Evolutionary conservation across 2,329 filamentous ascomycete species (phyloP), one percentile per base, ranked within the genome.

Genomic region (Nothopassalora personata): DNA sequence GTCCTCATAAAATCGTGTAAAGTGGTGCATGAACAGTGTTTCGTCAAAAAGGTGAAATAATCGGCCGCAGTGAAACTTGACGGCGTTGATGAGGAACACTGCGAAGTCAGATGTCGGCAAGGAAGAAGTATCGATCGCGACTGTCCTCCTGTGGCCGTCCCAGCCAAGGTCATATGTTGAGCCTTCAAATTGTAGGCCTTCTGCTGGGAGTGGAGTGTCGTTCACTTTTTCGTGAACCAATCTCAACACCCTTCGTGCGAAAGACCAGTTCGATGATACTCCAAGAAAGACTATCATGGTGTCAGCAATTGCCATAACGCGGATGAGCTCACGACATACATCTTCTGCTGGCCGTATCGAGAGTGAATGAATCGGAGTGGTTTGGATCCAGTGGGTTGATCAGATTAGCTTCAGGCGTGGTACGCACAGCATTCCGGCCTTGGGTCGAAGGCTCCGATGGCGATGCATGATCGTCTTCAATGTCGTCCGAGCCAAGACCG

Each of bases 221-320:
- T 77, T 74, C 19, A 81, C 70, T 54, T 77, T 73, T 59, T 81
- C 76, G 51, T 82, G 77, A 0, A 77, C 76, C 54, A 82, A 73
- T 28, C 72, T 75, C n/a, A 83, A 70, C 1, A 82, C 75, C 18
- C 78, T 75, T 7, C 80, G 73, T 28, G 76, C 76, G 53, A 83
- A 83, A 0, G 80, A 80, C 81, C 81, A 83, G 50, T 81, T 83
- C 1, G 81, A 83, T 0, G 81, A 83, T 1, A 79, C 80, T 1
- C 81, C 81, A 8, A 83, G 73, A 58, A 82, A 83, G 56, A 75
- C 80, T 82, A 19, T 46, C 28, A 27, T 27, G 34, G 43, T 19
- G 39, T 59, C 28, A 33, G 43, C 18, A 48, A 27, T 50, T 46
- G 56, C 57, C 4, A 33, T 18, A 23, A 23, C 2, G 23, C 8